phyloP scores from a whole-genome alignment of 225 moss, liverwort and hornwort genomes.

The Neckera pumila region DNA sequence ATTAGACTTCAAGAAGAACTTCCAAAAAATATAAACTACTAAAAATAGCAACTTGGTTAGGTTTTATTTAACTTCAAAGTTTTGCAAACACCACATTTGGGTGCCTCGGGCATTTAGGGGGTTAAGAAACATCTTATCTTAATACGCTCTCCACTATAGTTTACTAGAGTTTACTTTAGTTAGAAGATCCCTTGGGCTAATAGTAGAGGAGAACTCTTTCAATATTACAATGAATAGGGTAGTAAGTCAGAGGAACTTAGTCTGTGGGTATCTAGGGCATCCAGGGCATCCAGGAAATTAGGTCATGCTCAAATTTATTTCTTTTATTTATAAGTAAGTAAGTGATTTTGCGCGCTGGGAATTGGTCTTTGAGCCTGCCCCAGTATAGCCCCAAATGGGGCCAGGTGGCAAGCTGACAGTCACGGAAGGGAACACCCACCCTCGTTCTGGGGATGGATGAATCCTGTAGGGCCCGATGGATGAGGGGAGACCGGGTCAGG shows the following conservation, averaged over 20 bases:
- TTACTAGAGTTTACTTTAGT: too few species aligned
- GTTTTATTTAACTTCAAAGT: too few species aligned
- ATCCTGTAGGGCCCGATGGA: neutral
- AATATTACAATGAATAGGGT: neutral
- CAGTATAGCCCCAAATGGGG: neutral
- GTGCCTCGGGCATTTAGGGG: too few species aligned
- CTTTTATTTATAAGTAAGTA: neutral
- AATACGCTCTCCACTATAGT: too few species aligned
- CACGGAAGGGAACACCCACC: too few species aligned
- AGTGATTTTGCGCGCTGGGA: neutral
- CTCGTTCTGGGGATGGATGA: constrained; percentile 6
- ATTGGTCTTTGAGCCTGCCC: neutral
- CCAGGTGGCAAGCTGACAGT: neutral
- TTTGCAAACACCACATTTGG: too few species aligned
- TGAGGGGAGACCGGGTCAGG: neutral
- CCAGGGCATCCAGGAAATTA: neutral
- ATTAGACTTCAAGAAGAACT: too few species aligned
- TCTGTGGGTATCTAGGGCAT: neutral
- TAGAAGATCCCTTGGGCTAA: too few species aligned
- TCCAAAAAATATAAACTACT: too few species aligned
- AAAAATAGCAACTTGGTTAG: too few species aligned
- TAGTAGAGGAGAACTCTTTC: neutral
- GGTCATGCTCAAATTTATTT: too few species aligned
- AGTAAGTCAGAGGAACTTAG: neutral
- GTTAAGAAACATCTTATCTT: too few species aligned